Conservation (phyloP, 1,284 basidiomycete genomes). For the Testicularia cyperi region DNA sequence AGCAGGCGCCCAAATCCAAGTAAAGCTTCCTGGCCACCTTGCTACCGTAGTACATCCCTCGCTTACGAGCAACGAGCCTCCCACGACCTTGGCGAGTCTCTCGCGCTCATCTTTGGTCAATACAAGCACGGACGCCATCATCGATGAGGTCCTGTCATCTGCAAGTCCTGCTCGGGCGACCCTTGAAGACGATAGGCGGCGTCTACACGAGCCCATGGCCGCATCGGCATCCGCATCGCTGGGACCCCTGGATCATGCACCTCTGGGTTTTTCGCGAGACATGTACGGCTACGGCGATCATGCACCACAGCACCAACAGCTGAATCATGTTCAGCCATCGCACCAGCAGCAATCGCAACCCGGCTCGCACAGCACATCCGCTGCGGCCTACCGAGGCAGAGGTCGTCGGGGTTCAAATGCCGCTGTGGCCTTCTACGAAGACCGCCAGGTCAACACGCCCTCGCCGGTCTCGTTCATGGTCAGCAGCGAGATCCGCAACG, state of each 20-base stretch:
- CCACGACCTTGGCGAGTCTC: too few relatives aligned
- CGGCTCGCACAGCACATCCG: slow-evolving; percentile 7
- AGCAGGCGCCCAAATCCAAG: slow-evolving; percentile 20
- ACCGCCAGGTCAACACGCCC: slow-evolving; percentile 28
- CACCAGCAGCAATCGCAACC: too few relatives aligned
- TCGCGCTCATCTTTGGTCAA: slow-evolving; percentile 2
- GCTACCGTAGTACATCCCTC: slow-evolving; percentile 21
- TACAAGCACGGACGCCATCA: slow-evolving; percentile 33
- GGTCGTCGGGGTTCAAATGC: slow-evolving; percentile 30
- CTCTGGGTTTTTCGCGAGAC: slow-evolving; percentile 19
- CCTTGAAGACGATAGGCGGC: slow-evolving; percentile 20
- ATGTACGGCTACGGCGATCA: slow-evolving; percentile 1
- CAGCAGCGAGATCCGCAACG: slow-evolving; percentile 47
- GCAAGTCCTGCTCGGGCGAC: slow-evolving; percentile 11
- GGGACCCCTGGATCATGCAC: slow-evolving; percentile 31
- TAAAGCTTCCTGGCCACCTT: slow-evolving; percentile 27
- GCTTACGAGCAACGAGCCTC: background rate
- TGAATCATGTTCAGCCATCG: too few relatives aligned
- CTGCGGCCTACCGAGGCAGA: slow-evolving; percentile 14
- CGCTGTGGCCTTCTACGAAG: slow-evolving; percentile 41
- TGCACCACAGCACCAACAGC: background rate
- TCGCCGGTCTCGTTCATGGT: slow-evolving; percentile 55
- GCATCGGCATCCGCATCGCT: slow-evolving; percentile 17
- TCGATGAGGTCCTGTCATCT: slow-evolving; percentile 26
- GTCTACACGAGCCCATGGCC: slow-evolving; percentile 8